Evolutionary conservation across 1,284 basidiomycete genomes (phyloP).

Genomic region (Ustilago shanxiensis): DNA sequence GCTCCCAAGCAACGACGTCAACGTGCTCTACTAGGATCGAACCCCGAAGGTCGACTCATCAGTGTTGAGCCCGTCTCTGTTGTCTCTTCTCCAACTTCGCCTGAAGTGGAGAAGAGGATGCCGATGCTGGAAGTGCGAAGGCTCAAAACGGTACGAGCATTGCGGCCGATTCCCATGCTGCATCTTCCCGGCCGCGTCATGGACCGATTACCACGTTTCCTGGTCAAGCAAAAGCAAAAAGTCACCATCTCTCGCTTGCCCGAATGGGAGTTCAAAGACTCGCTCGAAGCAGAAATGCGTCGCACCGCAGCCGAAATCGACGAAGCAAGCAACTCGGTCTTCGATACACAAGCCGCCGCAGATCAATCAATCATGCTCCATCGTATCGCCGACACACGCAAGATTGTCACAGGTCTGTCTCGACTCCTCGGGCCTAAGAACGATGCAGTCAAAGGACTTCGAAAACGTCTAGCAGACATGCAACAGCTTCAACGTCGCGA

Average conservation of each 20-base stretch:
- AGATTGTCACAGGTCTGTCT: slow-evolving; percentile 84
- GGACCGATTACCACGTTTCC: slow-evolving; percentile 23
- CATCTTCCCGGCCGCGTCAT: slow-evolving; percentile 16
- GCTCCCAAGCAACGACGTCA: slow-evolving; percentile 54
- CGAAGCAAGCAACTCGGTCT: slow-evolving; percentile 50
- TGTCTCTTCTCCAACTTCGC: slow-evolving; percentile 9
- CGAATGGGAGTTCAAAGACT: slow-evolving; percentile 50
- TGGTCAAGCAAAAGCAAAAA: slow-evolving; percentile 50
- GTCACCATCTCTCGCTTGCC: slow-evolving; percentile 49
- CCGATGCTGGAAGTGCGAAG: slow-evolving; percentile 51
- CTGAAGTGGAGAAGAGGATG: slow-evolving; percentile 43
- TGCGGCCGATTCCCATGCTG: slow-evolving; percentile 29
- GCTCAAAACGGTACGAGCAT: slow-evolving; percentile 42
- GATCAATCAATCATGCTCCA: slow-evolving; percentile 73
- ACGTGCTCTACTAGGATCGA: slow-evolving; percentile 38
- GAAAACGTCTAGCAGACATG: slow-evolving; percentile 77
- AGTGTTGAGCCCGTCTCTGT: slow-evolving; percentile 45
- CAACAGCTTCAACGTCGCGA: slow-evolving; percentile 64
- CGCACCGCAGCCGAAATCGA: slow-evolving; percentile 53
- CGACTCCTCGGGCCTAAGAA: slow-evolving; percentile 84
- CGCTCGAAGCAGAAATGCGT: slow-evolving; percentile 52
- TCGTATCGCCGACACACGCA: slow-evolving; percentile 84
- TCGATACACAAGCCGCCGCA: slow-evolving; percentile 57
- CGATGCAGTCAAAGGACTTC: slow-evolving; percentile 83
- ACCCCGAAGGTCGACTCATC: slow-evolving; percentile 48